phyloP scores from a whole-genome alignment of 345 rosid species.

The Gossypium anomalum region DNA sequence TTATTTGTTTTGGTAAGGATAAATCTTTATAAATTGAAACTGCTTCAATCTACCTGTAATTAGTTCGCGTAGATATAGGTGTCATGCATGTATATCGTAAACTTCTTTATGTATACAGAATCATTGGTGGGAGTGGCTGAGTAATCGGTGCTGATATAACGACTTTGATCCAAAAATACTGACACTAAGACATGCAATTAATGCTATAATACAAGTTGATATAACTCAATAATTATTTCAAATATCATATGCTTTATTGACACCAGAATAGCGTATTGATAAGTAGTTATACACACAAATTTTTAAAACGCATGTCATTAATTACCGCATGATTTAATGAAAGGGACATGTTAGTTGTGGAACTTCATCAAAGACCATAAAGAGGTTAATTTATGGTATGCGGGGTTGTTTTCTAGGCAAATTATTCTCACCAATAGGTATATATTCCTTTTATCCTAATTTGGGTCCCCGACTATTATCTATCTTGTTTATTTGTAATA shows the following conservation, averaged over 20 bases:
- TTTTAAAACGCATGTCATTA: background rate
- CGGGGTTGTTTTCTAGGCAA: background rate
- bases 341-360: background rate
- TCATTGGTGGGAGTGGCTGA: background rate
- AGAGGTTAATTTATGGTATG: background rate
- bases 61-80: background rate
- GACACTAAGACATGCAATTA: background rate
- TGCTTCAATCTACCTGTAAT: background rate
- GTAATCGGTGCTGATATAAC: background rate
- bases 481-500: background rate
- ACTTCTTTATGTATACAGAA: background rate
- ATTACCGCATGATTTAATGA: background rate
- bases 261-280: background rate
- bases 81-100: background rate
- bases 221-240: background rate
- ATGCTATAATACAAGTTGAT: background rate
- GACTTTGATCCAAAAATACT: too few species aligned
- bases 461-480: background rate
- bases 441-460: background rate
- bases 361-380: background rate
- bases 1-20: background rate
- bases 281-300: background rate
- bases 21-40: background rate
- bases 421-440: background rate
- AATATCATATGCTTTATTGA: background rate